Evolutionary conservation across 371 early-diverging fungal species (phyloP).

Genomic region (Amoeboaphelidium protococcarum): DNA sequence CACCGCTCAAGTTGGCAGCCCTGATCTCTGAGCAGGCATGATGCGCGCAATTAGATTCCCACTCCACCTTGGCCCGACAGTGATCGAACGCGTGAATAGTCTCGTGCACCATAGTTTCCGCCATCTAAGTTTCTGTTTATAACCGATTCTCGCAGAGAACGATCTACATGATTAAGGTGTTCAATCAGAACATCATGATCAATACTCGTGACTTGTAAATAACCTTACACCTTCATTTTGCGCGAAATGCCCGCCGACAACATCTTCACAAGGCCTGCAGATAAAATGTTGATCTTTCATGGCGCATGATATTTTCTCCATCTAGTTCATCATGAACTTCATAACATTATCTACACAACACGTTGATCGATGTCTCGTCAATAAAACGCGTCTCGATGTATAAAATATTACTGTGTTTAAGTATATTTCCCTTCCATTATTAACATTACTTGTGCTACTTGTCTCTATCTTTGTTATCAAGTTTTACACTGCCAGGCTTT

Average conservation of each 20-base stretch:
- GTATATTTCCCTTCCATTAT: no score
- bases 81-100: conserved; percentile 87
- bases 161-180: conserved; percentile 11
- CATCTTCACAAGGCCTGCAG: not conserved
- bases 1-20: conserved; percentile 71
- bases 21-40: conserved; percentile 83
- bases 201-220: no score
- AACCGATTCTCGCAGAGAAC: conserved; percentile 61
- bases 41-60: conserved; percentile 54
- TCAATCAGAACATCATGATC: not conserved
- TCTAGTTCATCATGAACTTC: not conserved
- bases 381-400: no score
- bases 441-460: no score
- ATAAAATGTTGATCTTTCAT: not conserved
- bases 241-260: not conserved
- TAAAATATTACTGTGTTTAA: no score
- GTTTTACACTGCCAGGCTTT: no score
- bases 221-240: not conserved
- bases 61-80: conserved; percentile 47
- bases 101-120: conserved; percentile 78
- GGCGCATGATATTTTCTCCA: not conserved
- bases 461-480: no score
- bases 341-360: not conserved
- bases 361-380: no score
- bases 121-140: conserved; percentile 36